These are phyloP conservation scores for Claviceps humidiphila DNA, from an alignment of 2,329 filamentous ascomycete species.

Conservation along the genomic window DNA sequence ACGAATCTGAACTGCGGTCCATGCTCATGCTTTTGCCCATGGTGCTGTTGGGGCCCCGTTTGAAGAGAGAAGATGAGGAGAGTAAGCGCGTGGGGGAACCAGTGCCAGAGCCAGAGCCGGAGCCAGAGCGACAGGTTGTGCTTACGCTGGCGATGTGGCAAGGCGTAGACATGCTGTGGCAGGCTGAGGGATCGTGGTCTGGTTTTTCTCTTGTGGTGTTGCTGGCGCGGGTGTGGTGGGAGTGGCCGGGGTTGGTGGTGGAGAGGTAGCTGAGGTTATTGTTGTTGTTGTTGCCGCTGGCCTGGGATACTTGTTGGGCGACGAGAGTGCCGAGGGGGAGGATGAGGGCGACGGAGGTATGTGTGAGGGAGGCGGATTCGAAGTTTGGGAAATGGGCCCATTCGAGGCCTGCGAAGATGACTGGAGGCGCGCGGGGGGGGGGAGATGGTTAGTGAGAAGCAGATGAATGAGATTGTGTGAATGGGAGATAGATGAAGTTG, in stretches of 20 bases:
- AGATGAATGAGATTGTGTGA: background rate
- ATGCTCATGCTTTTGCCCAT: no score
- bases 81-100: conserved; percentile 3
- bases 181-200: conserved; percentile 2
- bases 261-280: conserved; percentile 9
- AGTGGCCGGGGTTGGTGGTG: background rate
- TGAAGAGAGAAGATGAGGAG: background rate
- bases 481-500: background rate
- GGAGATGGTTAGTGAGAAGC: background rate
- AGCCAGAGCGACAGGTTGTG: conserved; percentile 7
- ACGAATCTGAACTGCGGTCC: background rate
- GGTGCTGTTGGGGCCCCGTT: no score
- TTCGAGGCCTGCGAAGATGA: conserved; percentile 36
- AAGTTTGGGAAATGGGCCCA: conserved; percentile 29
- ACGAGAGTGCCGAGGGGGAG: conserved; percentile 39
- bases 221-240: background rate
- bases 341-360: conserved; percentile 36
- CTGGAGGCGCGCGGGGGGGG: conserved; percentile 15
- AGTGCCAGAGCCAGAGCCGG: conserved; percentile 1
- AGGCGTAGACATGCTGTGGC: background rate
- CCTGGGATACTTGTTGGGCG: conserved; percentile 30
- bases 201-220: background rate
- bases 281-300: background rate
- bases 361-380: conserved; percentile 35
- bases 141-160: background rate